Percentiles rank a stretch among this genome's conserved stretches.
Evolutionary conservation across 306 rosid species (phyloP).

Genomic region (Quercus variabilis): DNA sequence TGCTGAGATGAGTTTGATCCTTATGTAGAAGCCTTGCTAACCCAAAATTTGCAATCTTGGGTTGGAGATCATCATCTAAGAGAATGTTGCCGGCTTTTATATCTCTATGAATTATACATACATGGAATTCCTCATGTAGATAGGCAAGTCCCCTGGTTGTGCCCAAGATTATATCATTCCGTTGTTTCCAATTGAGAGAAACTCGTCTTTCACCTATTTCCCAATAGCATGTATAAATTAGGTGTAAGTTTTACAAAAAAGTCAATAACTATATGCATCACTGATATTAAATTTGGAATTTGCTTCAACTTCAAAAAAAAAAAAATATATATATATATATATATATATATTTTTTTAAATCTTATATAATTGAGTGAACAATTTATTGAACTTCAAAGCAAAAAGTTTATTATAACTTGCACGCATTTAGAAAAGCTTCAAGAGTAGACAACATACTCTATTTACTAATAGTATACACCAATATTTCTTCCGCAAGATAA

Average conservation of each 20-base stretch:
- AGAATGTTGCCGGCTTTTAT: slow-evolving; percentile 66
- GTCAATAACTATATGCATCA: too few relatives aligned
- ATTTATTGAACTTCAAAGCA: too few relatives aligned
- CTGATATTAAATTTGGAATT: too few relatives aligned
- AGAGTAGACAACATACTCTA: background rate
- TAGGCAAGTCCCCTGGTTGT: slow-evolving; percentile 65
- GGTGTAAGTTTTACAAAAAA: background rate
- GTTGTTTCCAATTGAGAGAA: slow-evolving; percentile 56
- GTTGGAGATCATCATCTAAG: slow-evolving; percentile 55
- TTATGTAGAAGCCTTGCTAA: slow-evolving; percentile 63
- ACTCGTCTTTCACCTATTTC: slow-evolving; percentile 43
- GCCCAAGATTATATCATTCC: slow-evolving; percentile 55
- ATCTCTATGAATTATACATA: slow-evolving; percentile 74
- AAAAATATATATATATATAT: too few relatives aligned
- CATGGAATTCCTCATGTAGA: slow-evolving; percentile 69
- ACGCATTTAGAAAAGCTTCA: background rate
- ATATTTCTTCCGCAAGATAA: too few relatives aligned
- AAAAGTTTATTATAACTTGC: background rate
- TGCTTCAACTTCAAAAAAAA: too few relatives aligned
- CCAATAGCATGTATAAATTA: background rate
- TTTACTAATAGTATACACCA: too few relatives aligned
- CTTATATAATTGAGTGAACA: too few relatives aligned
- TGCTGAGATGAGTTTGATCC: slow-evolving; percentile 60
- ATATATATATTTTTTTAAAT: too few relatives aligned
- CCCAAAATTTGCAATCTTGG: slow-evolving; percentile 73